Percentiles rank a stretch among this genome's conserved stretches.
phyloP scores from a whole-genome alignment of 1,139 yeast genomes.

The Pichia sp. region DNA sequence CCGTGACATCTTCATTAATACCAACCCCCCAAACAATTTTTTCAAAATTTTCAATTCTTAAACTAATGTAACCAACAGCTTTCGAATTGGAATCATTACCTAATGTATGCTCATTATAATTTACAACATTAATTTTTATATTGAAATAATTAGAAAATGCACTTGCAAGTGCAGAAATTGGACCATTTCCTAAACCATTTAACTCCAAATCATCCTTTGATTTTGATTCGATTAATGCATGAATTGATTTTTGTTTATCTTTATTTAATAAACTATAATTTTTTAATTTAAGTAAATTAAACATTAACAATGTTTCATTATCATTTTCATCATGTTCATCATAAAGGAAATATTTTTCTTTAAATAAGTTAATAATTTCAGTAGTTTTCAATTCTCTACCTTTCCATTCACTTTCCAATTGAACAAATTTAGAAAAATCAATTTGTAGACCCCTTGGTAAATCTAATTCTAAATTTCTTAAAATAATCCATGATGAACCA shows the following conservation, averaged over 20 bases:
- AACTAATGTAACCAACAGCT: constrained; percentile 81
- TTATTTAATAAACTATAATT: constrained; percentile 37
- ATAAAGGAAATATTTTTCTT: constrained; percentile 58
- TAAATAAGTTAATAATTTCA: constrained; percentile 75
- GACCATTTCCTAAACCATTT: constrained; percentile 86
- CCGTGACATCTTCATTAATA: constrained; percentile 85
- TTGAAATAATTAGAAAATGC: constrained; percentile 60
- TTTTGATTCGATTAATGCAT: not conserved
- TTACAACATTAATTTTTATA: constrained; percentile 58
- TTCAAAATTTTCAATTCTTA: constrained; percentile 24
- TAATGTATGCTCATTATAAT: constrained; percentile 87
- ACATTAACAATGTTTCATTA: constrained; percentile 21
- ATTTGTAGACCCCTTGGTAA: constrained; percentile 90
- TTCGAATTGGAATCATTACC: constrained; percentile 80
- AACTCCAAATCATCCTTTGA: constrained; percentile 29
- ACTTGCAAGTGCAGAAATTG: constrained; percentile 82
- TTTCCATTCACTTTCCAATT: constrained; percentile 67
- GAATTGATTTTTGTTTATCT: constrained; percentile 37
- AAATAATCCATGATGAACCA: constrained; percentile 96
- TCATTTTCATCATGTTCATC: constrained; percentile 31
- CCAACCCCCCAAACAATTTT: constrained; percentile 80
- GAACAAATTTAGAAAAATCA: constrained; percentile 81
- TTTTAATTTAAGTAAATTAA: constrained; percentile 35
- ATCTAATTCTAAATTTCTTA: constrained; percentile 81
- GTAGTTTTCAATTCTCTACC: constrained; percentile 78